Evolutionary conservation across 345 rosid species (phyloP), one percentile per base, ranked within the genome.

Genomic region (Sisymbrium irio): DNA sequence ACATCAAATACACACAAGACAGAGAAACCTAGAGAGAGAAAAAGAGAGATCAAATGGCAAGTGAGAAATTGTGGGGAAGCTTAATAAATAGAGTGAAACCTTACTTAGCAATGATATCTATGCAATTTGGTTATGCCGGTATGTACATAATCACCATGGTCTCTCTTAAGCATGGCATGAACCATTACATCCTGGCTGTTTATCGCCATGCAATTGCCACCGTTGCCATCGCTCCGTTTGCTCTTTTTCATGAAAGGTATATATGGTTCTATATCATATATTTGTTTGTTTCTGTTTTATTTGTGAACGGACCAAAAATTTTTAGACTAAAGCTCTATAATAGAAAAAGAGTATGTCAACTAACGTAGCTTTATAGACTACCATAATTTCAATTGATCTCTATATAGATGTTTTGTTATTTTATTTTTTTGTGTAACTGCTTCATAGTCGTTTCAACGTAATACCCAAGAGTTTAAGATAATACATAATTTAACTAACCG

Each of bases 91-190:
- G 74, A 46, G 49, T 55, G 39, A 93, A 91, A 40, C 94, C 96
- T 17, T 94, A 86, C 83, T 35, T 89, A 74, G 88, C 90, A 13
- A 89, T 94, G 78, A 72, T 88, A 49, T 87, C 82, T 42, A 83
- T 94, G 71, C 98, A 91, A 44, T 88, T 94, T 78, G 98, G 98
- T 5, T 94, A 82, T 56, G 86, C 97, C 0, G 98, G 98, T 67
- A 84, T 94, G 96, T 91, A 87, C 67, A 84, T 94, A n/a, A 79
- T 94, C 72, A 67, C 88, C 20, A 83, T 85, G 88, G 86, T 94
- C 20, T 86, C 96, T 62, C 74, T 94, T 45, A 85, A 88, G 19
- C 86, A 75, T 42, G 97, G 98, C 41, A 85, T 94, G 95, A 94
- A 72, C 69, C 96, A 91, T 81, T 91, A 80, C 77, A 27, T 88